Evolutionary conservation across 495 filamentous ascomycete species (phyloP), one percentile per base, ranked within the genome.

Genomic region (Penicillium manginii): DNA sequence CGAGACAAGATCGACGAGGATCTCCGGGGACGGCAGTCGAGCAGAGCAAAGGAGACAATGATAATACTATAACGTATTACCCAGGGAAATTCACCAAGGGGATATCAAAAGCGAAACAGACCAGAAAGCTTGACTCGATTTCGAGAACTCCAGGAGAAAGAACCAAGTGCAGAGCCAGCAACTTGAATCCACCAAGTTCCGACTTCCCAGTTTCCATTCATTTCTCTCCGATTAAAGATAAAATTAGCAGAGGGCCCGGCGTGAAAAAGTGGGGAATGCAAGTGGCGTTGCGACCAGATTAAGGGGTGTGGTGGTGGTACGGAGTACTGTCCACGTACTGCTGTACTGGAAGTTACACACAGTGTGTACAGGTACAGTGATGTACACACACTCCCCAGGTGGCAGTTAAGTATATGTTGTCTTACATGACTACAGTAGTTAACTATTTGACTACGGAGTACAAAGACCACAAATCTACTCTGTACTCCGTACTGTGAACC

Each of bases 1-100:
- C 58, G 61, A 67, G 64, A 67, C 64, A 63, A 58, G 61, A 64
- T 67, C 61, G 61, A 61, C 61, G 29, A 52, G 43, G 37, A 33
- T 42, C 33, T 42, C 17, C 48, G 40, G 40, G 35, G 35, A n/a
- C 17, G 17, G 40, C 40, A 43, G 4, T 43, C 2, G 14, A 3
- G 4, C 1, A 43, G 3, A 18, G n/a, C 6, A 43, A 15, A 50
- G 48, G 17, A 33, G 32, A 45, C 35, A 29, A 29, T 15, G 4
- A 3, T 11, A 4, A 12, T 11, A 0, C 2, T 37, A 9, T 33
- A 5, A 11, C 4, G 31, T 33, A 37, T 0, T 14, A 37, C 11
- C 10, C 33, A 7, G 15, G 35, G 0, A 29, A 29, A 29, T 29
- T n/a, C n/a, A n/a, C n/a, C n/a, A n/a, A n/a, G n/a, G n/a, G n/a